These are phyloP conservation scores for Taphrina flavorubra DNA, from an alignment of 1,139 yeast species.

Conservation along the genomic window DNA sequence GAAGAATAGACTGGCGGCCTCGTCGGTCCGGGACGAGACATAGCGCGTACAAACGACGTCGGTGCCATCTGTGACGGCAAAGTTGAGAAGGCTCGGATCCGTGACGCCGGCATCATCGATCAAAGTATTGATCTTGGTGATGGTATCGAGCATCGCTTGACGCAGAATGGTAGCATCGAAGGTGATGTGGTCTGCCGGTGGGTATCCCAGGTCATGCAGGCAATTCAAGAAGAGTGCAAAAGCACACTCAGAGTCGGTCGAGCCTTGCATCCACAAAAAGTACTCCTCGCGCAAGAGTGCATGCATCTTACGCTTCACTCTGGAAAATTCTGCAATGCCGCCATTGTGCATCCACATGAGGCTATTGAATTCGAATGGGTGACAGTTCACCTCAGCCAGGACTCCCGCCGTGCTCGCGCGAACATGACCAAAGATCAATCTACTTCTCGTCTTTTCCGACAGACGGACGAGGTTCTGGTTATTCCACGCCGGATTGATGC, in stretches of 20 bases:
- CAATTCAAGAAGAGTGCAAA: constrained; percentile 87
- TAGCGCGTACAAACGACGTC: constrained; percentile 88
- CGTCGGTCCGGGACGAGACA: constrained; percentile 85
- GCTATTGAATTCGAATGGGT: constrained; percentile 59
- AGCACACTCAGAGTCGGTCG: constrained; percentile 94
- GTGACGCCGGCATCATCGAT: constrained; percentile 57
- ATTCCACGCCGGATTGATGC: constrained; percentile 97
- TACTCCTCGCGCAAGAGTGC: constrained; percentile 78
- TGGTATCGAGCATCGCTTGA: constrained; percentile 72
- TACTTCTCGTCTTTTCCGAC: constrained; percentile 84
- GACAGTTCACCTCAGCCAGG: constrained; percentile 91
- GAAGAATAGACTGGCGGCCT: constrained; percentile 94
- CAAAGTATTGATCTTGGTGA: constrained; percentile 76
- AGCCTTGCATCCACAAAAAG: constrained; percentile 82
- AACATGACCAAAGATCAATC: constrained; percentile 89
- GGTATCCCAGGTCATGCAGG: constrained; percentile 72
- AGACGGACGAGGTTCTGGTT: constrained; percentile 84
- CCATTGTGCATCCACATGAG: constrained; percentile 60
- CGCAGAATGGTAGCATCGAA: constrained; percentile 68
- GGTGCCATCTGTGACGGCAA: constrained; percentile 93
- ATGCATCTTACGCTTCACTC: constrained; percentile 74
- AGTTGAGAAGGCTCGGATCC: constrained; percentile 88
- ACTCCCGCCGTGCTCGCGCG: constrained; percentile 96
- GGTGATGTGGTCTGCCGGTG: constrained; percentile 59
- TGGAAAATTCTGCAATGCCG: constrained; percentile 66